Evolutionary conservation across 176 grass and related monocot species (phyloP).

Genomic region (Oryza australiensis): DNA sequence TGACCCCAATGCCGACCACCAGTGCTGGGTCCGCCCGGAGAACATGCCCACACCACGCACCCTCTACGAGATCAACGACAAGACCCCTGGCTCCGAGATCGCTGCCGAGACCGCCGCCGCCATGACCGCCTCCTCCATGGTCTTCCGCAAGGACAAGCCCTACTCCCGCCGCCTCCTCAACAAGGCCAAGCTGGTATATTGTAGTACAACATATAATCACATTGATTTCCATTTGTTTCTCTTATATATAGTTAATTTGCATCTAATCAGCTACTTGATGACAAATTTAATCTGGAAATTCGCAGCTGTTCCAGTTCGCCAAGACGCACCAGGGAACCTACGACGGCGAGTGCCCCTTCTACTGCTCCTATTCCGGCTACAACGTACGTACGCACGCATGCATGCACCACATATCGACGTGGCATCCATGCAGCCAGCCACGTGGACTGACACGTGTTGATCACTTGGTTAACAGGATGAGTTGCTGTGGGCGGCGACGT

Average conservation of each 20-base stretch:
- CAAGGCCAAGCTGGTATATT: conserved; percentile 78
- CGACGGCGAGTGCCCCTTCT: conserved; percentile 98
- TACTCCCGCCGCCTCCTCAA: conserved; percentile 78
- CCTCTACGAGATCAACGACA: conserved; percentile 76
- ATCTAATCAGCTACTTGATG: too few relatives aligned
- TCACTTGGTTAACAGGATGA: conserved; percentile 67
- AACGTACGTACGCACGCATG: conserved; percentile 35
- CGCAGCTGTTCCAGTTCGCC: conserved; percentile 70
- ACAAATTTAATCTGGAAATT: background rate
- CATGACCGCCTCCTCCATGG: conserved; percentile 72
- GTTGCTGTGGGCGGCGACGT: conserved; percentile 89
- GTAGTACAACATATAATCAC: too few relatives aligned
- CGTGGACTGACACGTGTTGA: background rate
- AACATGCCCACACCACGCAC: conserved; percentile 87
- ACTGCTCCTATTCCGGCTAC: conserved; percentile 95
- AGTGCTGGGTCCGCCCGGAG: conserved; percentile 93
- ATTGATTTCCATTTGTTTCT: too few relatives aligned
- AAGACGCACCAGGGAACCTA: conserved; percentile 71
- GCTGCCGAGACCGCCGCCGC: conserved; percentile 90
- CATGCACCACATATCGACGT: background rate
- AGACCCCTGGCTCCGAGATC: conserved; percentile 82
- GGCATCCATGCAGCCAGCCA: background rate
- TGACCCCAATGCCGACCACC: conserved; percentile 73
- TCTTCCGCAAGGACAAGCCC: conserved; percentile 54
- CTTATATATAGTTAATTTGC: too few relatives aligned